Evolutionary conservation across 2,329 filamentous ascomycete genomes (phyloP).

Genomic region (Tolypocladium inflatum): DNA sequence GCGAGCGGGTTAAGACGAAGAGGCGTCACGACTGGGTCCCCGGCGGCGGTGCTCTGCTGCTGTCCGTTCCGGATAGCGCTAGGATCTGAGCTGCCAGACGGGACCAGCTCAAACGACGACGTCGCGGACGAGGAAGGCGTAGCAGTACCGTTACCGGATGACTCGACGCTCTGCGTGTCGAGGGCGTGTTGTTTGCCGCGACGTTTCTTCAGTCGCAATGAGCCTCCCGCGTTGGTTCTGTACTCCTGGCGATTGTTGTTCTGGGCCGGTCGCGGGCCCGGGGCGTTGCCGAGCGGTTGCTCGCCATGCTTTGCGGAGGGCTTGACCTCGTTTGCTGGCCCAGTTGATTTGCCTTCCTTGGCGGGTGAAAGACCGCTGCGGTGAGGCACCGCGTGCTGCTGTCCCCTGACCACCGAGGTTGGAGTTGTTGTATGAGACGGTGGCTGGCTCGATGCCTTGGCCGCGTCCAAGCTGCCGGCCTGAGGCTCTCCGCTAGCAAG

Average conservation of each 20-base stretch:
- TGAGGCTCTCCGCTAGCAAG: neutral
- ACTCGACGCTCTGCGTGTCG: neutral
- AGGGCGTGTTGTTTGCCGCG: constrained; percentile 7
- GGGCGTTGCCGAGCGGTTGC: neutral
- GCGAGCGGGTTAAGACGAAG: constrained; percentile 1
- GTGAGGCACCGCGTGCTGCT: neutral
- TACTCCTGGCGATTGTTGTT: constrained; percentile 9
- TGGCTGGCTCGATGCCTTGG: no score
- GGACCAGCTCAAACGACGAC: neutral
- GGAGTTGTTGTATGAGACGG: no score
- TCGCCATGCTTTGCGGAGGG: neutral
- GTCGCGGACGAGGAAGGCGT: constrained; percentile 4
- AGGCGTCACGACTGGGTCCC: neutral
- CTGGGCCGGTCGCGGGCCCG: neutral
- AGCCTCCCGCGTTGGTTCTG: constrained; percentile 20
- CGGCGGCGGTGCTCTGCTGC: neutral
- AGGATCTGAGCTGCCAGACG: neutral
- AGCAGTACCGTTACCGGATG: neutral
- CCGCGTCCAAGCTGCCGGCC: neutral
- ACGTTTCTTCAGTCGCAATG: constrained; percentile 21
- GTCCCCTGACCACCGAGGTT: neutral
- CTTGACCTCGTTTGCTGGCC: neutral
- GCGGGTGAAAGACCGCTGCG: neutral
- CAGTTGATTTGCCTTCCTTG: neutral
- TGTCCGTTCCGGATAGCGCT: neutral